Base-by-base conservation (phyloP, 2,329 filamentous ascomycete species). In the Nigrospora oryzae region DNA sequence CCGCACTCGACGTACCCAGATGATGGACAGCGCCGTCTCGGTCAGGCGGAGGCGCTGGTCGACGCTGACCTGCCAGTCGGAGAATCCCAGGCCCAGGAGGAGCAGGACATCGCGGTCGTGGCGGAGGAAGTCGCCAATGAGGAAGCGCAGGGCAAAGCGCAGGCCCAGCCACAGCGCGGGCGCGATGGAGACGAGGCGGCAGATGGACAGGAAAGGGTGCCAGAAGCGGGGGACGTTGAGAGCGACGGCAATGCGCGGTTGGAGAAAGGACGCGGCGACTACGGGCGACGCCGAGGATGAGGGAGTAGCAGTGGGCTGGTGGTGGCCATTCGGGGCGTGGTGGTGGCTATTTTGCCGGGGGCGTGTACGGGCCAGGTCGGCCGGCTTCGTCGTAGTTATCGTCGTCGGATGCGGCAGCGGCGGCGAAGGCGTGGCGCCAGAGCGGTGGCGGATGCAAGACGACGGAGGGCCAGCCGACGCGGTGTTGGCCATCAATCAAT, bases 171-270 rank as follows among this genome's bases (percentile, higher is more conserved):
- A 85, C 39, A 81, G 70, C 42, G 83, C 82, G 14, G 87, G 86
- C 17, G 75, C 72, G 43, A 86, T 80, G 48, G 84, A 88, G 49
- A 85, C 66, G 19, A 84, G 77, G n/a, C 87, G 81, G 53, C 84
- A 82, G 50, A 83, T 69, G 51, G 89, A 79, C 44, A 91, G 74
- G 46, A 83, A 82, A 36, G 84, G 71, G 60, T 90, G 83, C 83
- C 86, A 91, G 49, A 73, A 73, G 50, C 73, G 73, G 44, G 84
- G 81, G 14, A 93, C 79, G 42, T 86, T 86, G 39, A 91, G 74
- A 31, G 88, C 77, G 54, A 89, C 84, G 50, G 86, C 86, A 45
- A 91, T 80, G 45, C 86, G 84, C 12, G 86, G 86, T 57, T 89
- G 85, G 37, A 89, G 71, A 43, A 83, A 68, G 14, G 75, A 59